Base-by-base conservation (phyloP, 2,329 filamentous ascomycete genomes). In the Botrytis pseudocinerea region DNA sequence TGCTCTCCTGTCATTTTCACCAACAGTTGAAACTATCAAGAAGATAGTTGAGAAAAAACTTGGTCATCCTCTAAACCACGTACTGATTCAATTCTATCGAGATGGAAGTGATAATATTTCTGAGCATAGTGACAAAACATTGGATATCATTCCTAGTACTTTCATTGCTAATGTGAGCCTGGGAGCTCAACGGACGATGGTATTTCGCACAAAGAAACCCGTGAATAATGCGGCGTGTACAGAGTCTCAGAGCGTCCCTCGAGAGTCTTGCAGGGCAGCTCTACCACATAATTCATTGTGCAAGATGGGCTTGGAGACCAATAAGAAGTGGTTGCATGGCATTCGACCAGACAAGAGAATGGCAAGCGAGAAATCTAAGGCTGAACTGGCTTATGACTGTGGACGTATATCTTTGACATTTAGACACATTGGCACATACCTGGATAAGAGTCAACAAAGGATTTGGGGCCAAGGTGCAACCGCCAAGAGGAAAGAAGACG, bases 401-500 rank as follows among this genome's bases (percentile, higher is more conserved):
- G 90, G 91, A 64, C 92, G 96, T 64, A 97, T 99, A 80, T 97
- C 93, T 65, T 86, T 99, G 51, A 99, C 96, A 0, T 98, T 99
- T 81, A 88, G 96, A 62, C 87, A 89, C 38, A 98, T 99, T 76
- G 94, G 90, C 2, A 99, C 96, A 0, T 98, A 94, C 79, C 83
- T 97, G 62, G 86, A 91, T 77, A 84, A 85, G 6, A 85, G 89
- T n/a, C 85, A 88, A 57, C 85, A 85, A 44, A 83, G 83, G 4
- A 97, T 99, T 71, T 98, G 95, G 95, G 96, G 96, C 22, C 95
- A 98, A 82, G 96, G 96, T 4, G 95, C 95, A 0, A 89, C 87
- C 0, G 85, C 84, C 10, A 97, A 97, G 83, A 85, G 84, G 0
- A 85, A 85, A 38, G 85, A 85, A 0, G 82, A 85, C 0, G 94